Conservation (phyloP, 306 rosid species). For the Glycine soja region DNA sequence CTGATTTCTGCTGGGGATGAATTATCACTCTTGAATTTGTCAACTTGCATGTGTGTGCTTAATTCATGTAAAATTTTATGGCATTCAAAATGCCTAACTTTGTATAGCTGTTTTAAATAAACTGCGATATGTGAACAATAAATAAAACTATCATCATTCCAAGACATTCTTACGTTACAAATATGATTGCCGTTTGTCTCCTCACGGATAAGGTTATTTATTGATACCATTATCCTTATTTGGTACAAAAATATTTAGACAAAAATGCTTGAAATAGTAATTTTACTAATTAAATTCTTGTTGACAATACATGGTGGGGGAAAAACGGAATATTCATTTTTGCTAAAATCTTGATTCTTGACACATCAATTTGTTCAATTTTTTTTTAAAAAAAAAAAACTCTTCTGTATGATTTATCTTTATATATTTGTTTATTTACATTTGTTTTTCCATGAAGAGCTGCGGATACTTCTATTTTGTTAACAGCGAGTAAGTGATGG, state of each 20-base stretch:
- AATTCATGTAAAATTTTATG: conserved; percentile 3
- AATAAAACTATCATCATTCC: conserved; percentile 15
- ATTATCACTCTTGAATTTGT: conserved; percentile 30
- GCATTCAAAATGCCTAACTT: background rate
- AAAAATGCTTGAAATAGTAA: background rate
- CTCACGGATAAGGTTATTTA: background rate
- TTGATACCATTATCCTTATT: background rate
- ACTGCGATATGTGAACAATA: conserved; percentile 25
- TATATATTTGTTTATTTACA: too few relatives aligned
- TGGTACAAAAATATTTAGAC: background rate
- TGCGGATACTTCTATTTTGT: too few relatives aligned
- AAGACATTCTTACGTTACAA: background rate
- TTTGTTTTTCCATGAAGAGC: too few relatives aligned
- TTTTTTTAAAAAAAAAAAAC: too few relatives aligned
- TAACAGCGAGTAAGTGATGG: too few relatives aligned
- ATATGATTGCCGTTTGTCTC: background rate
- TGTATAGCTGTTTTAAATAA: conserved; percentile 31
- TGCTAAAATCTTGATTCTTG: too few relatives aligned
- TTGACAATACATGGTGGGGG: too few relatives aligned
- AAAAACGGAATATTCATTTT: too few relatives aligned
- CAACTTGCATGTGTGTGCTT: background rate
- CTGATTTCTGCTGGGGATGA: conserved; percentile 15
- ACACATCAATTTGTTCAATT: too few relatives aligned
- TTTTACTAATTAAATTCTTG: too few relatives aligned
- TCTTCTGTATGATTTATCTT: too few relatives aligned